Percentiles rank a stretch among this genome's conserved stretches.
Conservation (phyloP, 2,329 filamentous ascomycete genomes). For the Microcera coccophila region DNA sequence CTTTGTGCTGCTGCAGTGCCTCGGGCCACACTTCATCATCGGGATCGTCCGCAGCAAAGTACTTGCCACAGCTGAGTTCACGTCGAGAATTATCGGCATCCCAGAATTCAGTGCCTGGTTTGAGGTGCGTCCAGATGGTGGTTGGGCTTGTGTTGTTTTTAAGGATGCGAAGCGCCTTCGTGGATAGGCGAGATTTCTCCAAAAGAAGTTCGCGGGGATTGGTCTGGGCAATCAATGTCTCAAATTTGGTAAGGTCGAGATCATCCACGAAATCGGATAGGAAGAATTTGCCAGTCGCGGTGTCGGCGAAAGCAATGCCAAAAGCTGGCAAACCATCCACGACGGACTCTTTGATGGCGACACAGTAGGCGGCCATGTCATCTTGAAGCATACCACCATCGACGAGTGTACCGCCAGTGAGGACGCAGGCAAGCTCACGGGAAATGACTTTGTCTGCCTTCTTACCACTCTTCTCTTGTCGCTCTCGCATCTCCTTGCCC, state of each 20-base stretch:
- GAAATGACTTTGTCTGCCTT: conserved; percentile 92
- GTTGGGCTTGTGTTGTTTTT: conserved; percentile 94
- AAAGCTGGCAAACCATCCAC: conserved; percentile 75
- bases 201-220: conserved; percentile 83
- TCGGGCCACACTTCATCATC: conserved; percentile 69
- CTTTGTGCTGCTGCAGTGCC: conserved; percentile 64
- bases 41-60: conserved; percentile 62
- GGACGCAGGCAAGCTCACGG: conserved; percentile 82
- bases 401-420: conserved; percentile 89
- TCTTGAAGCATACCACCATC: conserved; percentile 96
- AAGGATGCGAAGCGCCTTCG: conserved; percentile 85
- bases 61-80: conserved; percentile 74
- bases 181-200: conserved; percentile 81
- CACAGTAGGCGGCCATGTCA: conserved; percentile 95
- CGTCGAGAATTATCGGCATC: conserved; percentile 75
- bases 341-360: conserved; percentile 83
- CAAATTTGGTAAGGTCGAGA: conserved; percentile 89
- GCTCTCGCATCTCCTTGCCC: conserved; percentile 97
- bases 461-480: conserved; percentile 60
- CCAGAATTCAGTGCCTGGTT: conserved; percentile 86
- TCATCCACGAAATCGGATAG: conserved; percentile 92
- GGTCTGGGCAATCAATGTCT: conserved; percentile 92
- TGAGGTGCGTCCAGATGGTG: conserved; percentile 93
- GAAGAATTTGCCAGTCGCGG: conserved; percentile 91
- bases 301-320: conserved; percentile 90